Evolutionary conservation across 805 yeast genomes (phyloP), one percentile per base, ranked within the genome.

Genomic region (Saturnispora galanensis): DNA sequence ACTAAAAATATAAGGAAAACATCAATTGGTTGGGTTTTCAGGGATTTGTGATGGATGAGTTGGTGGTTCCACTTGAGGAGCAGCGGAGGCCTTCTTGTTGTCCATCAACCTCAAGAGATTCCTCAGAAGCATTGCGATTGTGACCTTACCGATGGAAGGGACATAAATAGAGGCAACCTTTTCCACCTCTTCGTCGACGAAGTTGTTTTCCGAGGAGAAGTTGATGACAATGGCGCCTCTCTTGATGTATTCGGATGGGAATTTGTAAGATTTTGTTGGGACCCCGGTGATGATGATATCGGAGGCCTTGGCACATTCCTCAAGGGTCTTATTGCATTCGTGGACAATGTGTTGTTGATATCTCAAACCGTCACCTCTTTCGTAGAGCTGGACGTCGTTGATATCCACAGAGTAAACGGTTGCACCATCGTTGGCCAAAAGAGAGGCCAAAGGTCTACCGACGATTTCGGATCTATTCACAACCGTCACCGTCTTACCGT

Each of bases 281-380:
- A 93, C 98, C 43, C 98, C 98, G 2, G 98, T 93, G 52, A 93
- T 84, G 44, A 93, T 77, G 15, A 93, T 96, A 61, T 93, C 98
- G 10, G 96, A 86, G 38, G 68, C 71, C 30, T 74, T 70, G 2
- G 90, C 82, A 26, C 83, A 76, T 45, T 79, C 74, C 52, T 82
- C 78, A 30, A 89, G 62, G 1, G 81, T 66, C 40, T 69, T 67
- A 3, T 65, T 63, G 40, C 59, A 54, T 47, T 79, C 84, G 42
- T 75, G 74, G 11, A 88, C 96, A 50, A 81, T 82, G 62, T 93
- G 98, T 58, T 89, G 81, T 46, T 73, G 77, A 55, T 82, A 76
- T 58, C 76, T 77, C 55, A 93, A 70, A 34, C 95, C 95, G 55
- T 86, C 95, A 31, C 98, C 98, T 56, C 98, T 76, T 16, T 96